These are phyloP conservation scores for Phyllosticta capitalensis DNA, from an alignment of 2,329 filamentous ascomycete genomes.

Conservation along the genomic window DNA sequence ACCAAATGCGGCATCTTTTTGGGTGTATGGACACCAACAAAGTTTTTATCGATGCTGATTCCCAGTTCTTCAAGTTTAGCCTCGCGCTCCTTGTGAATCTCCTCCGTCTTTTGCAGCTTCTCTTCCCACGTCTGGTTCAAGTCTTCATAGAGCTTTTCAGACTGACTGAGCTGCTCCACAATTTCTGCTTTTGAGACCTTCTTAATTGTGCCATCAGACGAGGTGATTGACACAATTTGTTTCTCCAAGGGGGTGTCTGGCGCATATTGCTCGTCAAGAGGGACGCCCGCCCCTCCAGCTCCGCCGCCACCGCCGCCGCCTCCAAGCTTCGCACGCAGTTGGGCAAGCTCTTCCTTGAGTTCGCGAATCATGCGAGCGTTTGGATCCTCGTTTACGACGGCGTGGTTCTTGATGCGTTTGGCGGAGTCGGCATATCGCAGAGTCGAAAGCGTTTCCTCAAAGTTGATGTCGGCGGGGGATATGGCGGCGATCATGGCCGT, in stretches of 20 bases:
- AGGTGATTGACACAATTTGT: conserved; percentile 91
- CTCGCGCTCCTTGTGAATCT: conserved; percentile 96
- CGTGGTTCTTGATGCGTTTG: conserved; percentile 99
- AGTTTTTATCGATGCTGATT: conserved; percentile 98
- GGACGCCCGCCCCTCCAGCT: conserved; percentile 31
- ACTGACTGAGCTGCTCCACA: conserved; percentile 89
- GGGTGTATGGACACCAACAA: conserved; percentile 86
- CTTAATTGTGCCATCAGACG: conserved; percentile 75
- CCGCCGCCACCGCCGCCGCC: conserved; percentile 34
- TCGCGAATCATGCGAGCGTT: conserved; percentile 99
- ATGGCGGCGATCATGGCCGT: conserved; percentile 99
- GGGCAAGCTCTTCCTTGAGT: conserved; percentile 83
- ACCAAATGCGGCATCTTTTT: conserved; percentile 99
- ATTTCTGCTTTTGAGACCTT: conserved; percentile 98
- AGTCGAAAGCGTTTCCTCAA: conserved; percentile 93
- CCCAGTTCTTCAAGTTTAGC: conserved; percentile 90
- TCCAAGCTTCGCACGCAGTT: conserved; percentile 74
- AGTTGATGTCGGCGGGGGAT: conserved; percentile 97
- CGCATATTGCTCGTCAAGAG: conserved; percentile 75
- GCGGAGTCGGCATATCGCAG: conserved; percentile 94
- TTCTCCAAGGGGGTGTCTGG: conserved; percentile 87
- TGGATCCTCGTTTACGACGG: conserved; percentile 96
- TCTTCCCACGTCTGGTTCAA: conserved; percentile 99
- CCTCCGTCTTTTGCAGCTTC: conserved; percentile 87
- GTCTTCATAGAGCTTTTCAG: conserved; percentile 90